phyloP scores from a whole-genome alignment of 2,329 filamentous ascomycete species.

The Colletotrichum aenigma region DNA sequence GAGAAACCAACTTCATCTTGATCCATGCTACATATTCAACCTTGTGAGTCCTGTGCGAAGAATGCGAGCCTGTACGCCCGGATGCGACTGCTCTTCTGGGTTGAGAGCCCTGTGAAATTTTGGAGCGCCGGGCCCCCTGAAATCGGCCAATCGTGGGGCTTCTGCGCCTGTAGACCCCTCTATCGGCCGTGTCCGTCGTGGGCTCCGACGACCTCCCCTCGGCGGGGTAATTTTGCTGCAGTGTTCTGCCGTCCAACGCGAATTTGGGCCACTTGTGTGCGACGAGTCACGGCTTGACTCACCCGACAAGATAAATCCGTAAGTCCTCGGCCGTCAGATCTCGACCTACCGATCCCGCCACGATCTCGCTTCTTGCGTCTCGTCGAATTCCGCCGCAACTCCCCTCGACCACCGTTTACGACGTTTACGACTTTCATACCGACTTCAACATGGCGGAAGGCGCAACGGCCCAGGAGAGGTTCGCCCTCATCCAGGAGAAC shows the following conservation, averaged over 20 bases:
- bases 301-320: neutral
- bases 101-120: constrained; percentile 11
- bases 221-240: constrained; percentile 22
- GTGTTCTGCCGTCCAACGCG: neutral
- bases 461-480: constrained; percentile 61
- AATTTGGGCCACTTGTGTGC: constrained; percentile 9
- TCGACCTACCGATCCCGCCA: neutral
- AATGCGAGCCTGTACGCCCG: neutral
- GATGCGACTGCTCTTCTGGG: constrained; percentile 2
- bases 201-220: constrained; percentile 17
- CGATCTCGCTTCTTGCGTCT: neutral
- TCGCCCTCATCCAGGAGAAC: constrained; percentile 80
- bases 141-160: constrained; percentile 10
- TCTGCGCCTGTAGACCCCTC: constrained; percentile 15
- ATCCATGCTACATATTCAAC: neutral
- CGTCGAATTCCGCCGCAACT: neutral
- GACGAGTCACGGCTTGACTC: constrained; percentile 13
- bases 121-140: neutral
- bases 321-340: neutral
- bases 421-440: neutral
- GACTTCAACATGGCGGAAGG: constrained; percentile 24
- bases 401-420: neutral
- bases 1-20: neutral
- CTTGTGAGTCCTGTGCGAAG: neutral
- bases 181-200: constrained; percentile 12